Evolutionary conservation across 768 basidiomycete genomes (phyloP).

Genomic region (Grammothele lineata): DNA sequence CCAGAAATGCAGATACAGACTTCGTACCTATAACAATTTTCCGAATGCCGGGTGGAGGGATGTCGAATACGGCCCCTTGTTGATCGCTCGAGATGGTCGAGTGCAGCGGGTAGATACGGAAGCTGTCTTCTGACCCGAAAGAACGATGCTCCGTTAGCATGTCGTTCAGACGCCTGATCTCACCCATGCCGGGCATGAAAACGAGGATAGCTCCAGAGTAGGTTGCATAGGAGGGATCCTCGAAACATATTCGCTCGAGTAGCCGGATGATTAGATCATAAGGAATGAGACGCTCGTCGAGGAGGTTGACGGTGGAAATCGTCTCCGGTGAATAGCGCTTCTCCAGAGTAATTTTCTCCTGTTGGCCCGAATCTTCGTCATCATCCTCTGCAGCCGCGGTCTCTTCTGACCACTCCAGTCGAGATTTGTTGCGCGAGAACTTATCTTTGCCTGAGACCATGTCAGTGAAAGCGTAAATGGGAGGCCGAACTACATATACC

Average conservation of each 20-base stretch:
- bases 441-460: slow-evolving; percentile 53
- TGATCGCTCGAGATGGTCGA: slow-evolving; percentile 90
- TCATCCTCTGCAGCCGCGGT: slow-evolving; percentile 56
- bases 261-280: slow-evolving; percentile 86
- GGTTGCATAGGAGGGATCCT: slow-evolving; percentile 40
- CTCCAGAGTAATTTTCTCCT: slow-evolving; percentile 52
- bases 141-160: slow-evolving; percentile 66
- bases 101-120: slow-evolving; percentile 83
- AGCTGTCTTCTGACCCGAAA: slow-evolving; percentile 62
- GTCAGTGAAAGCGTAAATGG: background rate
- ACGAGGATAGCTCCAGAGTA: slow-evolving; percentile 83
- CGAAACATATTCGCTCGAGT: slow-evolving; percentile 80
- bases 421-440: slow-evolving; percentile 56
- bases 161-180: slow-evolving; percentile 88
- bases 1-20: too few species aligned
- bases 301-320: slow-evolving; percentile 70
- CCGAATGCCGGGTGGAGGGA: slow-evolving; percentile 71
- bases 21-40: slow-evolving; percentile 91
- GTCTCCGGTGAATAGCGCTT: slow-evolving; percentile 80
- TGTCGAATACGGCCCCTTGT: slow-evolving; percentile 87
- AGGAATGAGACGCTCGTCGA: slow-evolving; percentile 86
- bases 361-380: slow-evolving; percentile 47
- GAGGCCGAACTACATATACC: slow-evolving; percentile 38
- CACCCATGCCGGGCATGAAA: slow-evolving; percentile 93
- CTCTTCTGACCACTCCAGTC: slow-evolving; percentile 81